Conservation (phyloP, 2,329 filamentous ascomycete genomes). For the Aspergillus sp. region DNA sequence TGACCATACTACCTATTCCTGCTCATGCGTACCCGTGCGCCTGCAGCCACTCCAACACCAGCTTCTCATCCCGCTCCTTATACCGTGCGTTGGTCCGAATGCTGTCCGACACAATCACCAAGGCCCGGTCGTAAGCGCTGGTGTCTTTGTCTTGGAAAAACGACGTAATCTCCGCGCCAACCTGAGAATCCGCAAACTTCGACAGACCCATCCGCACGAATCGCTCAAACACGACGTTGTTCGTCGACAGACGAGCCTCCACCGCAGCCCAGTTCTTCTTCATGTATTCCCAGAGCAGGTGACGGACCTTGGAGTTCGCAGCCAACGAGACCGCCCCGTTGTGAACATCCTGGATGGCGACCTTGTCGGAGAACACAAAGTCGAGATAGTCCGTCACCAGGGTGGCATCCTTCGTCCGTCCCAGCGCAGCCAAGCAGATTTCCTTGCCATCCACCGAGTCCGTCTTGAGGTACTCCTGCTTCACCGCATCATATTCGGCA, state of each 20-base stretch:
- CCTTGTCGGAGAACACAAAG: slow-evolving; percentile 78
- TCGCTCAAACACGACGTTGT: slow-evolving; percentile 84
- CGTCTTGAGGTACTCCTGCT: slow-evolving; percentile 79
- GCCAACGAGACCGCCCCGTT: slow-evolving; percentile 71
- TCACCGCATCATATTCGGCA: slow-evolving; percentile 69
- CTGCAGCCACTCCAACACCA: slow-evolving; percentile 75
- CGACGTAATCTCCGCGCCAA: slow-evolving; percentile 70
- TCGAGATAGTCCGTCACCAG: slow-evolving; percentile 67
- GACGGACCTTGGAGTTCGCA: slow-evolving; percentile 69
- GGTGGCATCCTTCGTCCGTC: slow-evolving; percentile 65
- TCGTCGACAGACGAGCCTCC: slow-evolving; percentile 67
- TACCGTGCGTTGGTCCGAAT: slow-evolving; percentile 82
- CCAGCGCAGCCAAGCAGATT: slow-evolving; percentile 73
- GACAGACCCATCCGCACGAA: slow-evolving; percentile 76
- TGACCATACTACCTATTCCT: background rate
- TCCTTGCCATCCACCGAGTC: slow-evolving; percentile 89
- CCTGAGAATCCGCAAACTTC: slow-evolving; percentile 70
- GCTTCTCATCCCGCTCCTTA: slow-evolving; percentile 68
- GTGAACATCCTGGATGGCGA: slow-evolving; percentile 84
- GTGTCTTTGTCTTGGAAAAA: slow-evolving; percentile 91
- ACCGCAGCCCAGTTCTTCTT: slow-evolving; percentile 78
- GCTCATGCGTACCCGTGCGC: slow-evolving; percentile 56
- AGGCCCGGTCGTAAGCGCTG: slow-evolving; percentile 77
- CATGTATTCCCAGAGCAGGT: slow-evolving; percentile 78
- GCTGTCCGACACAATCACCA: slow-evolving; percentile 82